Evolutionary conservation across 805 yeast species (phyloP).

Genomic region (Yamadazyma nakazawae): DNA sequence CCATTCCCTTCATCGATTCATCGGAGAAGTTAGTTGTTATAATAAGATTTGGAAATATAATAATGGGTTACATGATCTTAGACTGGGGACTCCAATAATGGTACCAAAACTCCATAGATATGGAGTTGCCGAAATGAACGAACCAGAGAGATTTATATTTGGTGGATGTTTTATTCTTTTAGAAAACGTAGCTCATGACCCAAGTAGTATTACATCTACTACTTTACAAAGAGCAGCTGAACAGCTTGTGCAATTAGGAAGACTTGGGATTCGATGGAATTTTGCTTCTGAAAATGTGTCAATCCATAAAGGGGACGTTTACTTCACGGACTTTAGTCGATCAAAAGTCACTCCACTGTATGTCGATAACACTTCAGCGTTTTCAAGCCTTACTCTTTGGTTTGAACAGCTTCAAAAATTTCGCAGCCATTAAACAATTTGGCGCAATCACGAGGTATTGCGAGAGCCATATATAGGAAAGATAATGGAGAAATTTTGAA

Average conservation of each 20-base stretch:
- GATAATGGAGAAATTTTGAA: neutral
- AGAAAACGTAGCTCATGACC: neutral
- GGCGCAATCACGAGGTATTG: constrained; percentile 7
- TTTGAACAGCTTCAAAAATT: neutral
- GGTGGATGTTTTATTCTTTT: neutral
- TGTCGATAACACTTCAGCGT: neutral
- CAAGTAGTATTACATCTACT: neutral
- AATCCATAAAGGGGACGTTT: neutral
- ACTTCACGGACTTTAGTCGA: neutral
- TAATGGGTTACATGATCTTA: neutral
- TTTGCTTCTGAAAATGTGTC: neutral
- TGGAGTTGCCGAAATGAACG: neutral
- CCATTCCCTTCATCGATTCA: neutral
- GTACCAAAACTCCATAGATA: neutral
- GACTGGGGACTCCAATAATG: neutral
- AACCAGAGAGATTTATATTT: neutral
- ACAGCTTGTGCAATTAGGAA: neutral
- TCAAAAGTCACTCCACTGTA: neutral
- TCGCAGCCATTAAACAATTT: constrained; percentile 1
- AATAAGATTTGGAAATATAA: neutral
- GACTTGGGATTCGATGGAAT: neutral
- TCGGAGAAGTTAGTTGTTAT: neutral
- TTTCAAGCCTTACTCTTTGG: neutral
- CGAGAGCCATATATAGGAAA: neutral
- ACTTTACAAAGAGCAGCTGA: neutral